Percentiles rank a stretch among this genome's conserved stretches.
Evolutionary conservation across 2,329 filamentous ascomycete genomes (phyloP).

Genomic region (Xylaria sp.): DNA sequence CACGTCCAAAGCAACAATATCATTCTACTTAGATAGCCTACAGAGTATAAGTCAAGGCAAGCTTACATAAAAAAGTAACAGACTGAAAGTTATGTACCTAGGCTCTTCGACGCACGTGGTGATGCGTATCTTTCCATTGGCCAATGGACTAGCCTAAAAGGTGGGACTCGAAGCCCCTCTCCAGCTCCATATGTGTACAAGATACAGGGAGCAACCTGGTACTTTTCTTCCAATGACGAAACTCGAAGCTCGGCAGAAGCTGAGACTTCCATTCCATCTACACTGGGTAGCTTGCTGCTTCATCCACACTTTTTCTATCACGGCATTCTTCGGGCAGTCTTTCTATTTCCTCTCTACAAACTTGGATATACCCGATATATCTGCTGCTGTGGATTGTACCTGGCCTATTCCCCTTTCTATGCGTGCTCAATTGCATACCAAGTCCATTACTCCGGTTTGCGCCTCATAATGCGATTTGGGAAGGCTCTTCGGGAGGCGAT

Average conservation of each 20-base stretch:
- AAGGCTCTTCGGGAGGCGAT: conserved; percentile 83
- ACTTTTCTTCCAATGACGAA: too few species aligned
- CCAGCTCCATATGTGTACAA: too few species aligned
- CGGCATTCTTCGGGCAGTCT: neutral
- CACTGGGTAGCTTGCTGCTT: neutral
- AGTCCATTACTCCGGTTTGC: neutral
- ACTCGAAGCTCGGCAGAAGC: too few species aligned
- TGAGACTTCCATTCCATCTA: neutral
- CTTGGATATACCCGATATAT: neutral
- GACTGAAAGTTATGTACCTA: neutral
- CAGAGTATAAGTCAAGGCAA: too few species aligned
- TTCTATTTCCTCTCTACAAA: neutral
- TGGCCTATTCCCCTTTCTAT: neutral
- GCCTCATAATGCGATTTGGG: conserved; percentile 83
- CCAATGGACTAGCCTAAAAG: conserved; percentile 18
- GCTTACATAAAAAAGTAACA: too few species aligned
- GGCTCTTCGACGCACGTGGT: conserved; percentile 24
- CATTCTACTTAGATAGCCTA: too few species aligned
- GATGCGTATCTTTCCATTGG: conserved; percentile 25
- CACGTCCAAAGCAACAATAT: too few species aligned
- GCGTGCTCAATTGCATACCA: neutral
- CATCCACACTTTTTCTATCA: neutral
- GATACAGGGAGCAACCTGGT: neutral
- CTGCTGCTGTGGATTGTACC: neutral
- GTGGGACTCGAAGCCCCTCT: neutral